Percentiles rank a stretch among this genome's conserved stretches.
These are phyloP conservation scores for Magnusiomyces fungicola DNA, from an alignment of 1,139 yeast genomes.

Conservation along the genomic window DNA sequence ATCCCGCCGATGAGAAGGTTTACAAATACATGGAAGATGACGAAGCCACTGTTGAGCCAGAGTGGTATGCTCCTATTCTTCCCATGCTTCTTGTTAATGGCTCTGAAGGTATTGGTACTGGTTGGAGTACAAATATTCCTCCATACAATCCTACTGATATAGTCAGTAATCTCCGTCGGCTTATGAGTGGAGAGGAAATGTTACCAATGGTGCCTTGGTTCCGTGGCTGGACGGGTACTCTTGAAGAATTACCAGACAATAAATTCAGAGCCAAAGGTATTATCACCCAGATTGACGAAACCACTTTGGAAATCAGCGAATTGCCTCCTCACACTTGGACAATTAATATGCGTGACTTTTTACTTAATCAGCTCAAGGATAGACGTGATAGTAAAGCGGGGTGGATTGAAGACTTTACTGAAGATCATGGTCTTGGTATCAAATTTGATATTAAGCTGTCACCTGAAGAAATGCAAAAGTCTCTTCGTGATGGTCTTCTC, in stretches of 20 bases:
- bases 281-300: slow-evolving; percentile 73
- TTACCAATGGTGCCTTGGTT: slow-evolving; percentile 88
- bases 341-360: slow-evolving; percentile 74
- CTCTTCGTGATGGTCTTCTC: slow-evolving; percentile 64
- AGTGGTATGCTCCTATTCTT: slow-evolving; percentile 86
- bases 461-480: slow-evolving; percentile 76
- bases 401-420: slow-evolving; percentile 94
- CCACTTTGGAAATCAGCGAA: slow-evolving; percentile 82
- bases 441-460: slow-evolving; percentile 70
- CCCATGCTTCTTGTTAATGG: slow-evolving; percentile 96
- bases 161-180: slow-evolving; percentile 58
- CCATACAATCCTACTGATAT: slow-evolving; percentile 82
- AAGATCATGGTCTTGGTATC: slow-evolving; percentile 80
- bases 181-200: slow-evolving; percentile 69
- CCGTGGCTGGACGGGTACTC: slow-evolving; percentile 87
- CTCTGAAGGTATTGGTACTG: slow-evolving; percentile 97
- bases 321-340: slow-evolving; percentile 94
- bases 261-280: slow-evolving; percentile 70
- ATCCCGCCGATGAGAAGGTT: slow-evolving; percentile 73
- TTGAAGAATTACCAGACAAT: slow-evolving; percentile 53
- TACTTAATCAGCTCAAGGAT: slow-evolving; percentile 54
- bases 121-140: slow-evolving; percentile 96
- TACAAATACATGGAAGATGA: slow-evolving; percentile 83
- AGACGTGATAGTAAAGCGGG: slow-evolving; percentile 41
- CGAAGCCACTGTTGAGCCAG: slow-evolving; percentile 91